Percentiles rank a stretch among this genome's conserved stretches.
Evolutionary conservation across 768 basidiomycete genomes (phyloP).

Genomic region (Phlegmacium glaucopus): DNA sequence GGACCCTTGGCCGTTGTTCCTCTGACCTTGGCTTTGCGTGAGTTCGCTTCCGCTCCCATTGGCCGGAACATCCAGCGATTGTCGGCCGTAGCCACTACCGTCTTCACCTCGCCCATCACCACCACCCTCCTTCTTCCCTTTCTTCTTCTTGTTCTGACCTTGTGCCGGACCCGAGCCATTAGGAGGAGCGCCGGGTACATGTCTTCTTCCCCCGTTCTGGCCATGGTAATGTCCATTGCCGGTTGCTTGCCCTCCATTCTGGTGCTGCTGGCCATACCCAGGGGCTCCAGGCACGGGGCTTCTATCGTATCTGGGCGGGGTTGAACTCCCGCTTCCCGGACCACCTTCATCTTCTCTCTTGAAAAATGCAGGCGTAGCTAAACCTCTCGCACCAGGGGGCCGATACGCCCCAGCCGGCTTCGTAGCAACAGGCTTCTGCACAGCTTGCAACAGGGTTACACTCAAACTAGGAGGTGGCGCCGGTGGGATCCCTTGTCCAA

Average conservation of each 20-base stretch:
- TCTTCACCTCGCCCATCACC: conserved; percentile 34
- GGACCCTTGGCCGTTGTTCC: conserved; percentile 19
- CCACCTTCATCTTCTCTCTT: conserved; percentile 92
- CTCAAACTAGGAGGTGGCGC: conserved; percentile 65
- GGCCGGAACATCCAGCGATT: conserved; percentile 18
- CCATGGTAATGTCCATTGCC: conserved; percentile 25
- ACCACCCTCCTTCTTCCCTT: conserved; percentile 38
- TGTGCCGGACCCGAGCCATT: conserved; percentile 41
- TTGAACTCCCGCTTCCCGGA: conserved; percentile 52
- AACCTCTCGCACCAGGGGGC: conserved; percentile 89
- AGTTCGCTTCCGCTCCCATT: conserved; percentile 12
- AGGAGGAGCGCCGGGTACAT: conserved; percentile 75
- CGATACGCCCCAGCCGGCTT: conserved; percentile 88
- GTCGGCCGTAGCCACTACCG: conserved; percentile 39
- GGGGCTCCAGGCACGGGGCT: conserved; percentile 54
- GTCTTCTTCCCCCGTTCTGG: conserved; percentile 35
- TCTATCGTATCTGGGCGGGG: conserved; percentile 62
- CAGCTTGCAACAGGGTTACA: conserved; percentile 45
- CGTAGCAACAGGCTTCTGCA: conserved; percentile 50
- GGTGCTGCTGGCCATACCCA: conserved; percentile 36
- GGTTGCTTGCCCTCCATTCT: conserved; percentile 30
- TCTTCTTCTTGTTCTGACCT: conserved; percentile 53
- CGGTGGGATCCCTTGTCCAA: conserved; percentile 62
- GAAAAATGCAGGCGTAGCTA: conserved; percentile 83
- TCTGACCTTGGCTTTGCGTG: conserved; percentile 15